Evolutionary conservation across 352 stramenopile species (phyloP).

Genomic region (Phytophthora ramorum): DNA sequence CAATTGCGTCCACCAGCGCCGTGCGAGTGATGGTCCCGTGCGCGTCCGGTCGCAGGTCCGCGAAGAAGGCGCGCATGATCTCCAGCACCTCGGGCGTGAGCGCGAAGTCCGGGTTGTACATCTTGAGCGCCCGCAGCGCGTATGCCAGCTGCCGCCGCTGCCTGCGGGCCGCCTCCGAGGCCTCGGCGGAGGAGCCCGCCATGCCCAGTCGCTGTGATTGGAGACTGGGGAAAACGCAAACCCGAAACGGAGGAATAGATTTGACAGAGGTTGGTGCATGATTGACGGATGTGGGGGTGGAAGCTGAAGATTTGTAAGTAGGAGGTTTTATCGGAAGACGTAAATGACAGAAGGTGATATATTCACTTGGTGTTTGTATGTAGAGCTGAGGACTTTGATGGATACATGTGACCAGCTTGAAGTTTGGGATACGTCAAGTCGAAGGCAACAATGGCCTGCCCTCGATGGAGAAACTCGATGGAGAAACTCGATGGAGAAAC

Average conservation of each 20-base stretch:
- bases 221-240: constrained; percentile 3
- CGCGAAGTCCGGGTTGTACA: constrained; percentile 86
- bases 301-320: background rate
- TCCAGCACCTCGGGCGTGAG: constrained; percentile 83
- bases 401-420: background rate
- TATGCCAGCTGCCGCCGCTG: constrained; percentile 48
- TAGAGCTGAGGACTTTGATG: background rate
- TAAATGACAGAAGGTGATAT: background rate
- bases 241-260: constrained; percentile 6
- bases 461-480: no score
- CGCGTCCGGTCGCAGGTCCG: constrained; percentile 62
- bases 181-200: background rate
- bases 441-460: no score
- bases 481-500: no score
- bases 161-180: constrained; percentile 7
- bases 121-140: constrained; percentile 67
- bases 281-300: background rate
- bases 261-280: constrained; percentile 1
- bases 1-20: constrained; percentile 67
- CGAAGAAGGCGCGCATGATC: constrained; percentile 85
- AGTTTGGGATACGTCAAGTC: background rate
- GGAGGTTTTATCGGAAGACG: background rate
- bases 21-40: constrained; percentile 58
- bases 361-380: background rate
- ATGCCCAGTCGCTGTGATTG: background rate